A percentile compares a stretch with the other conserved stretches of the same genome.
Evolutionary conservation across 2,329 filamentous ascomycete genomes (phyloP).

Genomic region (Hypoxylon sp.): DNA sequence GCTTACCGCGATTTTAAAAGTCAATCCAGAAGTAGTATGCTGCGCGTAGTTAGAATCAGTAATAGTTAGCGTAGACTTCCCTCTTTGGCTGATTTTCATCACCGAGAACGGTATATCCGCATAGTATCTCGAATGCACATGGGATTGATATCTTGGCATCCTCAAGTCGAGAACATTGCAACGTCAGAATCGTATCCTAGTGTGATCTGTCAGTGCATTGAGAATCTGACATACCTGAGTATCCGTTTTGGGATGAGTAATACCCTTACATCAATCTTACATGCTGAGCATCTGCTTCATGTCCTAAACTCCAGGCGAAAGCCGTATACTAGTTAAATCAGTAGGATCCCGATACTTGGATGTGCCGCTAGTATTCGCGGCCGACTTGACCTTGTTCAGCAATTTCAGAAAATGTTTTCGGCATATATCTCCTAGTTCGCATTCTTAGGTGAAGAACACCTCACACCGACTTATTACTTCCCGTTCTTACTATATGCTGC

Average conservation of each 20-base stretch:
- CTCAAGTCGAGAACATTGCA: background rate
- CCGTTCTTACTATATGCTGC: slow-evolving; percentile 34
- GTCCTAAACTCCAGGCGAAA: slow-evolving; percentile 9
- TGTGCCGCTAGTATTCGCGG: slow-evolving; percentile 26
- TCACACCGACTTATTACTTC: slow-evolving; percentile 45
- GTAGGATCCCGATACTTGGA: slow-evolving; percentile 15
- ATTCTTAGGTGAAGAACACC: slow-evolving; percentile 10
- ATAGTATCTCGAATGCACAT: background rate
- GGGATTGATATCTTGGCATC: background rate
- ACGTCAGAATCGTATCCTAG: background rate
- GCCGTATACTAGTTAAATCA: slow-evolving; percentile 20
- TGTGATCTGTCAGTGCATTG: background rate
- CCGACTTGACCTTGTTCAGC: slow-evolving; percentile 8
- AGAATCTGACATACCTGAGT: slow-evolving; percentile 10
- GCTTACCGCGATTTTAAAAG: background rate
- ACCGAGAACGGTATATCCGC: background rate
- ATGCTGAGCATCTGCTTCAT: slow-evolving; percentile 5
- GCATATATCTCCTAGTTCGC: slow-evolving; percentile 23
- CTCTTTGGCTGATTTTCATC: background rate
- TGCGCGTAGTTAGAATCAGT: background rate
- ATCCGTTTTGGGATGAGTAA: slow-evolving; percentile 7
- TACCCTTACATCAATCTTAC: slow-evolving; percentile 7
- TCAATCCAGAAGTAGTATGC: background rate
- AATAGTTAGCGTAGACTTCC: background rate
- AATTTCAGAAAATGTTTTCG: slow-evolving; percentile 13